These are phyloP conservation scores for Sextonia rubra DNA, from an alignment of 164 flowering plant genomes.

Conservation along the genomic window DNA sequence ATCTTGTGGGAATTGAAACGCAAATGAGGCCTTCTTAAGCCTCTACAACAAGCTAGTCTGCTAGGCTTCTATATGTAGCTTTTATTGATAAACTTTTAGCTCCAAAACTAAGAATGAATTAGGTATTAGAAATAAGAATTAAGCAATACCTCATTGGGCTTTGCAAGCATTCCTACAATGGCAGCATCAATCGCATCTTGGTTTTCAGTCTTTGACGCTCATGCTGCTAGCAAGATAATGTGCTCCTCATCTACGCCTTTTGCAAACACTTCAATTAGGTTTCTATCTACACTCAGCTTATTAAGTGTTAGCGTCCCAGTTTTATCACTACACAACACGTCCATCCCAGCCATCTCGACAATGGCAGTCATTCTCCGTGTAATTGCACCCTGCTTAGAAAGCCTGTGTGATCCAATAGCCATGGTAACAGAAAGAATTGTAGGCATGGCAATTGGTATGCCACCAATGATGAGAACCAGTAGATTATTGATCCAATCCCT, in stretches of 20 bases:
- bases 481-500: slow-evolving; percentile 70
- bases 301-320: slow-evolving; percentile 37
- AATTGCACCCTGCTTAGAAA: slow-evolving; percentile 73
- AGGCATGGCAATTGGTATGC: slow-evolving; percentile 84
- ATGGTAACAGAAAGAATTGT: slow-evolving; percentile 76
- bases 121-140: not conserved
- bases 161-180: slow-evolving; percentile 38
- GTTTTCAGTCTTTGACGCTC: slow-evolving; percentile 37
- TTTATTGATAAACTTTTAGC: not conserved
- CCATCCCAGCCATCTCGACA: slow-evolving; percentile 87
- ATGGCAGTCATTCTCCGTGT: slow-evolving; percentile 89
- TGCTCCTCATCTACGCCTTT: slow-evolving; percentile 34
- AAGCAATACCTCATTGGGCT: slow-evolving; percentile 34
- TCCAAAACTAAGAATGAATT: no score
- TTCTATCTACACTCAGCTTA: slow-evolving; percentile 35
- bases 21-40: not conserved
- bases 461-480: slow-evolving; percentile 71
- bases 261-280: slow-evolving; percentile 30
- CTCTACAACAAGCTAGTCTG: not conserved
- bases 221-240: slow-evolving; percentile 32
- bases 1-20: not conserved
- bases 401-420: slow-evolving; percentile 84
- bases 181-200: slow-evolving; percentile 44
- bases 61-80: not conserved
- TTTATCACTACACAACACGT: slow-evolving; percentile 40